A percentile compares a stretch with the other conserved stretches of the same genome.
These are phyloP conservation scores for Talaromyces sp. DNA, from an alignment of 2,329 filamentous ascomycete genomes.

Conservation along the genomic window DNA sequence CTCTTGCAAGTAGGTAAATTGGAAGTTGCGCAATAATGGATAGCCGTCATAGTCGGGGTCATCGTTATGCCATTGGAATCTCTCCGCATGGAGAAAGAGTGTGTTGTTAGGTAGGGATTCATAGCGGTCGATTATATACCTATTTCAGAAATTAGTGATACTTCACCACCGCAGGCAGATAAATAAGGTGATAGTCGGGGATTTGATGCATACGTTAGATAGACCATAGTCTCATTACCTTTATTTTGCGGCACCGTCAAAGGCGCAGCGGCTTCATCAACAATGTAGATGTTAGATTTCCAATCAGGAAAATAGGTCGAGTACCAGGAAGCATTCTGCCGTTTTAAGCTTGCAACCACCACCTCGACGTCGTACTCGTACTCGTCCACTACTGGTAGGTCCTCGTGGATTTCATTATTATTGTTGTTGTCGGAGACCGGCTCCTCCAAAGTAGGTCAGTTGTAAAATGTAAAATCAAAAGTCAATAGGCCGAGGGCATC, in stretches of 20 bases:
- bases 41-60: conserved; percentile 45
- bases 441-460: neutral
- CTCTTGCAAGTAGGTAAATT: conserved; percentile 42
- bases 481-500: neutral
- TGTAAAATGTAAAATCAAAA: conserved; percentile 3
- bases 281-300: conserved; percentile 40
- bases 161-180: neutral
- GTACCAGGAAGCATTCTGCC: conserved; percentile 18
- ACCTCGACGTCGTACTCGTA: conserved; percentile 9
- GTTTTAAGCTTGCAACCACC: conserved; percentile 16
- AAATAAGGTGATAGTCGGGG: neutral
- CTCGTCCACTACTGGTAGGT: neutral
- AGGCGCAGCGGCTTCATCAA: conserved; percentile 44
- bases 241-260: conserved; percentile 50
- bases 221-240: conserved; percentile 55
- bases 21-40: conserved; percentile 44
- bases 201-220: conserved; percentile 48
- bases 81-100: conserved; percentile 53
- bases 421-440: neutral
- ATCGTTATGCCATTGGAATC: conserved; percentile 52
- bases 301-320: conserved; percentile 22
- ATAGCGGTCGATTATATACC: conserved; percentile 54
- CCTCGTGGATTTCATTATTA: neutral
- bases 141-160: neutral
- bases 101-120: conserved; percentile 50